Base-by-base conservation (phyloP, 2,329 filamentous ascomycete species). In the Chaetoscypha palmicola region DNA sequence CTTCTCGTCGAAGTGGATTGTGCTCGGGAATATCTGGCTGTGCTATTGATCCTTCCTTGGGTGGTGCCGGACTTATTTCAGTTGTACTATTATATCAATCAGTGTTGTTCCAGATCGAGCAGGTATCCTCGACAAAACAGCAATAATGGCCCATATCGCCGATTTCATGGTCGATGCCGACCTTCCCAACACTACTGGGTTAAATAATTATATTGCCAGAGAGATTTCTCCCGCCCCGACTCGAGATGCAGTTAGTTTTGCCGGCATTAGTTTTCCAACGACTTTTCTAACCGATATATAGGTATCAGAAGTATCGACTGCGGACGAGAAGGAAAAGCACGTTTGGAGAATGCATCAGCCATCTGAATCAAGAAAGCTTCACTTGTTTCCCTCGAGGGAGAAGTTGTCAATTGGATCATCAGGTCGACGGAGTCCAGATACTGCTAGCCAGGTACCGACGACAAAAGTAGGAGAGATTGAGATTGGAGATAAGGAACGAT, bases 91-190 rank as follows among this genome's bases (percentile, higher is more conserved):
- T 40, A 45, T 38, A 36, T 33, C 31, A 46, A 34, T n/a, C 40
- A 39, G 37, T 46, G 37, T 34, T 34, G 4, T n/a, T 46, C 34
- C 43, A 43, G 41, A 39, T 46, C 49, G 40, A 53, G 53, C 47
- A 45, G 37, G 51, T 41, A 45, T 47, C 45, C 45, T 51, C 45
- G 47, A 48, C 44, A 17, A 31, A 40, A 38, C 46, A 20, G 47
- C 45, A 21, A 34, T 62, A 81, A 81, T 81, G 77, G 74, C 76
- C 64, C 77, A 81, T 62, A 80, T 81, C 63, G 74, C 72, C 61
- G 72, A 67, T 56, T 79, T 76, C 61, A 69, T 81, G 65, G 65
- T 72, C 53, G 68, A 71, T 33, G 38, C 49, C 42, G 21, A 40
- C 20, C 28, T 37, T 34, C 32, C 46, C 30, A 52, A 43, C 39